A percentile compares a stretch with the other conserved stretches of the same genome.
These are phyloP conservation scores for Osmozyma mogii DNA, from an alignment of 805 yeast genomes.

Conservation along the genomic window DNA sequence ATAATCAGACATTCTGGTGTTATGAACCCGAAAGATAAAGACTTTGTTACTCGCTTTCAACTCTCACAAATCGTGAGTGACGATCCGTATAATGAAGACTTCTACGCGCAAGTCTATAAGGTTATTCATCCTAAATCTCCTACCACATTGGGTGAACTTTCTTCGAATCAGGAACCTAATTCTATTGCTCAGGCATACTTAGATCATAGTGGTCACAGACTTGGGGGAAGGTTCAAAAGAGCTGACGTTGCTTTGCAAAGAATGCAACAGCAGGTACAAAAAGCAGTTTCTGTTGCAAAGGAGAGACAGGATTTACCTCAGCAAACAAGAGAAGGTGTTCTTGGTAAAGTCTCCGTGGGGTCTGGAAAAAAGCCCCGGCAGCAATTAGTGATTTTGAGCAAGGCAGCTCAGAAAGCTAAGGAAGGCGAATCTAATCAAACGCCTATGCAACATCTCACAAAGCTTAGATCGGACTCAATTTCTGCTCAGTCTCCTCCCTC, in stretches of 20 bases:
- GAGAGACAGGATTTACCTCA: conserved; percentile 68
- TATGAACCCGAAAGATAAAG: conserved; percentile 96
- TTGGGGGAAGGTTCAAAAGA: conserved; percentile 77
- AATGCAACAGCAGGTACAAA: conserved; percentile 97
- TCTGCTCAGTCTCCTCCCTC: conserved; percentile 25
- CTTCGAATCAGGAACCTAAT: conserved; percentile 43
- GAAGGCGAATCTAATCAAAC: conserved; percentile 17
- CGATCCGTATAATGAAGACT: conserved; percentile 95
- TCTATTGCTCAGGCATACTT: conserved; percentile 89
- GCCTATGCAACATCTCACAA: conserved; percentile 11
- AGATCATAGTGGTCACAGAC: conserved; percentile 84
- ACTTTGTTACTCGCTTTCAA: conserved; percentile 89
- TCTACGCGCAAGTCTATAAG: conserved; percentile 88
- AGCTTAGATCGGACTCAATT: conserved; percentile 22
- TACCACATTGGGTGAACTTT: too few relatives aligned
- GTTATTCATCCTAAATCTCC: conserved; percentile 37
- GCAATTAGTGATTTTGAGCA: conserved; percentile 59
- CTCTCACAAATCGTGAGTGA: conserved; percentile 93
- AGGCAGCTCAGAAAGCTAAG: conserved; percentile 36
- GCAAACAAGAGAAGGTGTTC: conserved; percentile 73
- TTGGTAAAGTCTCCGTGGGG: conserved; percentile 77
- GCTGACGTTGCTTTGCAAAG: conserved; percentile 90
- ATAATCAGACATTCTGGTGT: conserved; percentile 82
- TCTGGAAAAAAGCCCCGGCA: conserved; percentile 83
- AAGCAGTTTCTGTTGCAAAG: conserved; percentile 91